Evolutionary conservation across 2,329 filamentous ascomycete species (phyloP).

Genomic region (Phyllosticta citriasiana): DNA sequence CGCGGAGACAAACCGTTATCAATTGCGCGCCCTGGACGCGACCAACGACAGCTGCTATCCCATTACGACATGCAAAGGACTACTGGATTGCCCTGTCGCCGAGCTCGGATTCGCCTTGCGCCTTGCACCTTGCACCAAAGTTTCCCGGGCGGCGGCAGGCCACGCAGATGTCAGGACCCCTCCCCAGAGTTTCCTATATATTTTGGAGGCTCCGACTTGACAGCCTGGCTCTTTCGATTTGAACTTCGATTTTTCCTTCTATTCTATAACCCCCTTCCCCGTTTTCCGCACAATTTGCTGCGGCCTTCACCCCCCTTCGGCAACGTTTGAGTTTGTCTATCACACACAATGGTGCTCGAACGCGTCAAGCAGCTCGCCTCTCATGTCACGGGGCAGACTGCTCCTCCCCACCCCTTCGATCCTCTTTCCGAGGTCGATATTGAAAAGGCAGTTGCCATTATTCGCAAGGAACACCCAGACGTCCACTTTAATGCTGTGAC

Average conservation of each 20-base stretch:
- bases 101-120: background rate
- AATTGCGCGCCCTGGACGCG: background rate
- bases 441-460: constrained; percentile 54
- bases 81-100: background rate
- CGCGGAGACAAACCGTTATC: background rate
- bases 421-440: constrained; percentile 67
- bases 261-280: background rate
- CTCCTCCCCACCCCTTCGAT: constrained; percentile 62
- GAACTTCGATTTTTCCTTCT: background rate
- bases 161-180: background rate
- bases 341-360: constrained; percentile 47
- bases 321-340: background rate
- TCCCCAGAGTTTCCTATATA: background rate
- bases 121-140: background rate
- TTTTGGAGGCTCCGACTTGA: background rate
- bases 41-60: background rate
- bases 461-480: constrained; percentile 59
- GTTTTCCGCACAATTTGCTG: background rate
- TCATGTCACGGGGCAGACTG: constrained; percentile 47
- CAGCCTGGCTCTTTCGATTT: background rate
- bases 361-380: constrained; percentile 53
- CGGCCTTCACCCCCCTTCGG: background rate
- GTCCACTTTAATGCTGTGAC: constrained; percentile 82
- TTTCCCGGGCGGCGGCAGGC: background rate
- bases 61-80: background rate